Base-by-base conservation (phyloP, 2,329 filamentous ascomycete species). In the Coniochaeta sp. region DNA sequence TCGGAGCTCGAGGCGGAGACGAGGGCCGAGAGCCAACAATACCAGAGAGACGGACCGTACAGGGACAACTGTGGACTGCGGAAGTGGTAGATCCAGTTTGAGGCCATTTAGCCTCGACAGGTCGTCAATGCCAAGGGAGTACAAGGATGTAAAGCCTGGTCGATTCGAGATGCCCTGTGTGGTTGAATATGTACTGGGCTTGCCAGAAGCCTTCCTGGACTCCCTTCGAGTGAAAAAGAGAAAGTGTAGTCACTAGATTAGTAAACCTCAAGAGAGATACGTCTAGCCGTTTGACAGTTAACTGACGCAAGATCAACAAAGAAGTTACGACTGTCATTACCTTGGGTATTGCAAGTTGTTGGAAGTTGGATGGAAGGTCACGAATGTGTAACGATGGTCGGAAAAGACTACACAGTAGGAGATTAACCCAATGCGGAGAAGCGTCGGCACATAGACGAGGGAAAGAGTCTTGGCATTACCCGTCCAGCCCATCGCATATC, bases 401-500 rank as follows among this genome's bases (percentile, higher is more conserved):
- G 10, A 24, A 47, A 47, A n/a, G n/a, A n/a, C n/a, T n/a, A n/a
- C n/a, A n/a, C n/a, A n/a, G 22, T 19, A 47, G 7, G 10, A 47
- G 42, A 57, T 57, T 34, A 57, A 28, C 34, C 36, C 34, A 19
- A 44, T 57, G 55, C 26, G 55, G 55, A 57, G 55, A 57, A 42
- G 38, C 34, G 47, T 28, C 55, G 22, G 55, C 55, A 40, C 32
- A 34, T 40, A 57, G 17, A 42, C 32, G 30, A 26, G 36, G 34
- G 14, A 40, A 57, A n/a, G n/a, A 24, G 28, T 42, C 55, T 44
- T 57, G 55, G 55, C 54, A 56, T 36, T 56, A 56, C 26, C 52
- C 52, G 30, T 24, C n/a, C 30, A 34, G 54, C 30, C 54, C 19
- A 56, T 36, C 14, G 26, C 47, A 52, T 28, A n/a, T n/a, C n/a